phyloP scores from a whole-genome alignment of 106 monocot species.

The Iris macrosiphon region DNA sequence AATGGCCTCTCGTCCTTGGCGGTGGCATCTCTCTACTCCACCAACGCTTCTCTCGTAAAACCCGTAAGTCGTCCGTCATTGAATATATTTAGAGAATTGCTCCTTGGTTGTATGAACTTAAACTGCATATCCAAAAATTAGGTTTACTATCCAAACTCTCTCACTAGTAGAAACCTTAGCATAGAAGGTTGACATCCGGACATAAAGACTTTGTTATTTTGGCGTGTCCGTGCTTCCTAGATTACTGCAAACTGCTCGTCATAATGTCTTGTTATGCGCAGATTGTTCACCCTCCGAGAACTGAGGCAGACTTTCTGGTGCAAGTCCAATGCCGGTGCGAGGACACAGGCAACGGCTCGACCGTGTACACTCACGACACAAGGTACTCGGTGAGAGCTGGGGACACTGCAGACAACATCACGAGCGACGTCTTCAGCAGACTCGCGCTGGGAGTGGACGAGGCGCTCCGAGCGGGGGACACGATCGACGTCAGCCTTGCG shows the following conservation, averaged over 20 bases:
- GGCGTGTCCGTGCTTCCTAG: too few species aligned
- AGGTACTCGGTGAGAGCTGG: conserved; percentile 2
- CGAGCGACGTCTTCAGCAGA: conserved; percentile 13
- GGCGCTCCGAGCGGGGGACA: neutral
- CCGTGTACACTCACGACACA: conserved; percentile 17
- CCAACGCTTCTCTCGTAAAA: neutral
- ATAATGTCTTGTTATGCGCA: too few species aligned
- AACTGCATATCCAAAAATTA: too few species aligned
- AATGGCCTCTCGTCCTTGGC: conserved; percentile 1
- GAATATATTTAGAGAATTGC: too few species aligned
- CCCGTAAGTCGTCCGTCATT: neutral
- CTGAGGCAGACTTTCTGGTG: conserved; percentile 13
- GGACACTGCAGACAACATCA: conserved; percentile 9
- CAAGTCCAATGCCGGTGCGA: conserved; percentile 21
- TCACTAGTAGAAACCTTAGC: too few species aligned
- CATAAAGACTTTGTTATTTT: too few species aligned
- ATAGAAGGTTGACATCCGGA: too few species aligned
- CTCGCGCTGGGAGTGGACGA: conserved; percentile 6
- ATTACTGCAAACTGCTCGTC: too few species aligned
- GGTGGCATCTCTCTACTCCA: neutral
- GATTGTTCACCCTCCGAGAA: neutral
- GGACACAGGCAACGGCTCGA: neutral
- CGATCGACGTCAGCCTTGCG: conserved; percentile 9
- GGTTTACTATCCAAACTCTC: too few species aligned
- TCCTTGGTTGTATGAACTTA: too few species aligned